These are phyloP conservation scores for Ilyonectria robusta DNA, from an alignment of 2,329 filamentous ascomycete species.

Conservation along the genomic window DNA sequence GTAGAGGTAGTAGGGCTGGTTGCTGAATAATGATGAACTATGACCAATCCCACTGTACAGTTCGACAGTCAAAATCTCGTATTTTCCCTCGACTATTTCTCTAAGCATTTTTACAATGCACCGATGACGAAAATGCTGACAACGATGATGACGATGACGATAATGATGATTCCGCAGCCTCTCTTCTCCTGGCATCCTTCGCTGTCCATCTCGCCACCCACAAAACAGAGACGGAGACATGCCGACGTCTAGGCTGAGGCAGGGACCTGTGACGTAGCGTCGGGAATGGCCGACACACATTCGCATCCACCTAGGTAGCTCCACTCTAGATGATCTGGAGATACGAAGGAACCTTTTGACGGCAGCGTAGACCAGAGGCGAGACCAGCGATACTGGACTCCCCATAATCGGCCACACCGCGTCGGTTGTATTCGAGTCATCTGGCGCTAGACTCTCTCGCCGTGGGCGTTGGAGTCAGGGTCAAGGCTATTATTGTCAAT, in stretches of 20 bases:
- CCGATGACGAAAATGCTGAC: conserved; percentile 8
- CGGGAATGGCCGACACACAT: conserved; percentile 25
- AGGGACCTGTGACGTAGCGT: conserved; percentile 22
- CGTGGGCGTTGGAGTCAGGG: conserved; percentile 17
- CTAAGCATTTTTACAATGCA: background rate
- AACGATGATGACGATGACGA: conserved; percentile 7
- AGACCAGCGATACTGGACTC: background rate
- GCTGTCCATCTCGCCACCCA: background rate
- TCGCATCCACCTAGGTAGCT: conserved; percentile 22
- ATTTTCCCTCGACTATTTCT: background rate
- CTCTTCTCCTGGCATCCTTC: background rate
- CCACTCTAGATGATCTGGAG: conserved; percentile 8
- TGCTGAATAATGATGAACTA: conserved; percentile 2
- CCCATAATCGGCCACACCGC: conserved; percentile 11
- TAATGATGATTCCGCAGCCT: conserved; percentile 1
- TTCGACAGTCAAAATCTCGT: background rate
- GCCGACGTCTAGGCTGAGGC: conserved; percentile 1
- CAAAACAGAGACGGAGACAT: background rate
- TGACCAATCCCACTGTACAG: conserved; percentile 8
- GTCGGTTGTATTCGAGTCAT: conserved; percentile 8
- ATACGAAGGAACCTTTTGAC: background rate
- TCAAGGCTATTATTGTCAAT: conserved; percentile 7
- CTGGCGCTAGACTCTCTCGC: background rate
- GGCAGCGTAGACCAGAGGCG: background rate
- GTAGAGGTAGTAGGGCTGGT: conserved; percentile 2